phyloP scores from a whole-genome alignment of 2,329 filamentous ascomycete species.

The Xylaria sp. region DNA sequence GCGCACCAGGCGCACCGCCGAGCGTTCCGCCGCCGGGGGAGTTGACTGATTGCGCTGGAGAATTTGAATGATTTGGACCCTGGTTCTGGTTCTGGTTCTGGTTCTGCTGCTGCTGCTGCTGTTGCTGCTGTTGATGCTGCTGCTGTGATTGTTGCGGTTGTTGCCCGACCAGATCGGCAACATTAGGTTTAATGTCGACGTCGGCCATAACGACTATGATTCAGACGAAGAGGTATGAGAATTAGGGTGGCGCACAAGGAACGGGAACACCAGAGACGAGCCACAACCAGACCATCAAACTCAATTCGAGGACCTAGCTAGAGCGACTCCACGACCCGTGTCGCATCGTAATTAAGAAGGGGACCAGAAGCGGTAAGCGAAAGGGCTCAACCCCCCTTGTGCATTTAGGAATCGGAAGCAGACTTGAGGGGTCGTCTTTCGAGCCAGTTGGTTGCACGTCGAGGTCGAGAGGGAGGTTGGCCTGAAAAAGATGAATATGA shows the following conservation, averaged over 20 bases:
- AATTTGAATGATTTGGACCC: conserved; percentile 35
- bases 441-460: conserved; percentile 5
- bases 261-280: conserved; percentile 19
- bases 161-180: conserved; percentile 27
- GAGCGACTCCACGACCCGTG: conserved; percentile 17
- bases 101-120: conserved; percentile 1
- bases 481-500: background rate
- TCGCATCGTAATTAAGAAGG: conserved; percentile 32
- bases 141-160: conserved; percentile 28
- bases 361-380: conserved; percentile 12
- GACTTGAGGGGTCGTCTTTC: background rate
- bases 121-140: conserved; percentile 12
- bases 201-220: conserved; percentile 37
- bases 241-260: background rate
- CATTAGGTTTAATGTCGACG: conserved; percentile 32
- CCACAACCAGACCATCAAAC: conserved; percentile 22
- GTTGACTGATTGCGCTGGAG: conserved; percentile 29
- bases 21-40: conserved; percentile 27
- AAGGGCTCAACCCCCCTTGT: conserved; percentile 19
- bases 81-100: conserved; percentile 12
- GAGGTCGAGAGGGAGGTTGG: conserved; percentile 8
- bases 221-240: background rate
- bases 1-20: conserved; percentile 22
- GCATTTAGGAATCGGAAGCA: conserved; percentile 4
- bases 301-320: conserved; percentile 15